Conservation (phyloP, 2,329 filamentous ascomycete species). For the Parascedosporium putredinis region DNA sequence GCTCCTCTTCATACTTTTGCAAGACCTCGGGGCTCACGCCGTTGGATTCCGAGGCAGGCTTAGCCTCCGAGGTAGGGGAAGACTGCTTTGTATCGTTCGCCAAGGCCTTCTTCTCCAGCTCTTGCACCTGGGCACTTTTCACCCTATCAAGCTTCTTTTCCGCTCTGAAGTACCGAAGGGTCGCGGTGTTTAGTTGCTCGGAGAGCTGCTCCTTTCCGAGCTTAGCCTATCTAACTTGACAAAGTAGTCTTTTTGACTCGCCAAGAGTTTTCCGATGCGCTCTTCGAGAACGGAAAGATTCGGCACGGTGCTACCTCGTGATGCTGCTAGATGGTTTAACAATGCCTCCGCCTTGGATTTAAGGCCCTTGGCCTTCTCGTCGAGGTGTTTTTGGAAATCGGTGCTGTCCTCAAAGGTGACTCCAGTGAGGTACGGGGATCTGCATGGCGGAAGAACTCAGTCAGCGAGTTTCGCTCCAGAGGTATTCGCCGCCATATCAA, state of each 20-base stretch:
- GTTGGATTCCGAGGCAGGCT: conserved; percentile 43
- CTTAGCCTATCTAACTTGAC: conserved; percentile 65
- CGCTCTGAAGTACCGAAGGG: conserved; percentile 83
- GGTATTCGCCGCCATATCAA: too few relatives aligned
- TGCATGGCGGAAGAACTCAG: too few relatives aligned
- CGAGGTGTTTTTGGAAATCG: conserved; percentile 74
- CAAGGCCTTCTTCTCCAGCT: conserved; percentile 81
- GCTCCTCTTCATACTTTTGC: conserved; percentile 64
- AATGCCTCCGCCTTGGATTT: conserved; percentile 63
- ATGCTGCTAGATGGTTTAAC: conserved; percentile 44
- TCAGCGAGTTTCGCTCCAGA: too few relatives aligned
- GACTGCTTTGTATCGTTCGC: conserved; percentile 47
- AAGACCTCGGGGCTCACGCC: conserved; percentile 57
- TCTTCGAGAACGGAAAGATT: conserved; percentile 64
- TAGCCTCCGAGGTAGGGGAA: conserved; percentile 35
- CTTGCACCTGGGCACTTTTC: conserved; percentile 81
- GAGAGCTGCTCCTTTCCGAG: conserved; percentile 77
- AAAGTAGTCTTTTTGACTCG: conserved; percentile 71
- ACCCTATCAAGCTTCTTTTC: conserved; percentile 89
- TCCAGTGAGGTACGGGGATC: conserved; percentile 45
- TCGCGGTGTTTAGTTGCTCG: conserved; percentile 79
- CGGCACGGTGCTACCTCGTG: conserved; percentile 46
- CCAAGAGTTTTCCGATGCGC: conserved; percentile 64
- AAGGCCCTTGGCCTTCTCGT: conserved; percentile 65
- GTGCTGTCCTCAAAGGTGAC: conserved; percentile 52